A percentile compares a stretch with the other conserved stretches of the same genome.
Evolutionary conservation across 768 basidiomycete genomes (phyloP).

Genomic region (Lenzites betulinus): DNA sequence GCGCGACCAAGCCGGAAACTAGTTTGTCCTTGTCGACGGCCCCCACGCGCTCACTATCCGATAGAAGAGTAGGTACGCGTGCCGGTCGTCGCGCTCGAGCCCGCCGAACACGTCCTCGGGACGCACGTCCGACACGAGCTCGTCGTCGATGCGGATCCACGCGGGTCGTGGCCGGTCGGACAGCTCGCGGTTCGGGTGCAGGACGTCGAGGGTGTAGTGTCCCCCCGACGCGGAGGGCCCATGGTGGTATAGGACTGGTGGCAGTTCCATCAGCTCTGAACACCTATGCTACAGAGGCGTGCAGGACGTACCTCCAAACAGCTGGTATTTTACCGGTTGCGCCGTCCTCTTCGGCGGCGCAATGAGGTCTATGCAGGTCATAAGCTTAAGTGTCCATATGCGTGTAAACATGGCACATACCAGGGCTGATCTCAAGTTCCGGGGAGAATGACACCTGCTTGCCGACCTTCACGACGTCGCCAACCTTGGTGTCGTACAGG

Average conservation of each 20-base stretch:
- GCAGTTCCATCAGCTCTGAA: background rate
- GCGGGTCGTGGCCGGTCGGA: constrained; percentile 51
- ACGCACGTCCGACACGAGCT: constrained; percentile 74
- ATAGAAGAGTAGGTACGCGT: constrained; percentile 90
- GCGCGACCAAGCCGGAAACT: background rate
- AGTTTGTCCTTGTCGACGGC: constrained; percentile 21
- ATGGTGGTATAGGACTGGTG: constrained; percentile 87
- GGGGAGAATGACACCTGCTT: constrained; percentile 80
- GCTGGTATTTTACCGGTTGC: constrained; percentile 63
- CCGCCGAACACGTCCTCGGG: constrained; percentile 71
- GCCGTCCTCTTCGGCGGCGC: constrained; percentile 49
- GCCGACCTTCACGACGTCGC: constrained; percentile 82
- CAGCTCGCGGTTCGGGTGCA: constrained; percentile 68
- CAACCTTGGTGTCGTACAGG: constrained; percentile 73
- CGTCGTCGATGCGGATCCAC: constrained; percentile 96
- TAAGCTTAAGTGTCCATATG: constrained; percentile 1
- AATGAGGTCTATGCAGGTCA: constrained; percentile 53
- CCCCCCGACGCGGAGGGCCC: constrained; percentile 89
- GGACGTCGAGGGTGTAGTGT: constrained; percentile 91
- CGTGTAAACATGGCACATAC: constrained; percentile 37
- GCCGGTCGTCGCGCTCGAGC: constrained; percentile 57
- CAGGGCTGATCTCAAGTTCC: constrained; percentile 73
- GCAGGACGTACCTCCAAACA: constrained; percentile 74
- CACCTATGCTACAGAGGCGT: too few relatives aligned
- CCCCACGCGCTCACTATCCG: constrained; percentile 49